Evolutionary conservation across 805 yeast genomes (phyloP).

Genomic region (Candida rishiriensis): DNA sequence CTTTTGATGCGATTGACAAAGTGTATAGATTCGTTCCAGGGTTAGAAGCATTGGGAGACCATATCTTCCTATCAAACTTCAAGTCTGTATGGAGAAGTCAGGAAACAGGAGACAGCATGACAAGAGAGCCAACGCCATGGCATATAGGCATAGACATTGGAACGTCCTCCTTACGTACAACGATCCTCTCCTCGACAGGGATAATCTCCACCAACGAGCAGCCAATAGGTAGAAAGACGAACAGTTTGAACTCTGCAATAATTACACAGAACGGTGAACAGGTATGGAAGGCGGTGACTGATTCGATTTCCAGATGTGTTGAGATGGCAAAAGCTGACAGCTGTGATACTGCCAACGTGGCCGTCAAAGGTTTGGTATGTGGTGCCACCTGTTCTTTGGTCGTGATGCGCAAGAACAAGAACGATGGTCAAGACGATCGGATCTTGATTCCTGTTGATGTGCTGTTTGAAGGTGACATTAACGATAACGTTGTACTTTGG

Average conservation of each 20-base stretch:
- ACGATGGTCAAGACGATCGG: constrained; percentile 6
- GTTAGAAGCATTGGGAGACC: no score
- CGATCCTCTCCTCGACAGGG: constrained; percentile 2
- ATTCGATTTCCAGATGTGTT: constrained; percentile 3
- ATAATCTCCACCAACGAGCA: constrained; percentile 4
- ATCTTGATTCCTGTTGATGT: constrained; percentile 25
- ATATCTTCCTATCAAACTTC: no score
- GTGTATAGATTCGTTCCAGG: no score
- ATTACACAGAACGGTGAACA: constrained; percentile 12
- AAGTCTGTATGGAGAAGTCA: no score
- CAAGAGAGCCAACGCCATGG: constrained; percentile 2
- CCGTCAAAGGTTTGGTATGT: constrained; percentile 32
- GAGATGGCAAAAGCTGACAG: neutral
- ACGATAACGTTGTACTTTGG: constrained; percentile 46
- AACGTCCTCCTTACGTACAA: constrained; percentile 11
- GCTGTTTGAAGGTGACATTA: constrained; percentile 32
- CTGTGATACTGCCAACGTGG: constrained; percentile 1
- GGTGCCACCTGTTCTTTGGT: constrained; percentile 62
- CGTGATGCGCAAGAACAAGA: constrained; percentile 28
- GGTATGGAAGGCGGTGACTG: constrained; percentile 9
- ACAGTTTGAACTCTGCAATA: constrained; percentile 1
- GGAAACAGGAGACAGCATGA: no score
- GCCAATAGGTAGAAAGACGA: constrained; percentile 3
- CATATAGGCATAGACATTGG: constrained; percentile 15
- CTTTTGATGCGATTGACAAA: no score